These are phyloP conservation scores for Clavispora phyllophila DNA, from an alignment of 805 yeast species.

Conservation along the genomic window DNA sequence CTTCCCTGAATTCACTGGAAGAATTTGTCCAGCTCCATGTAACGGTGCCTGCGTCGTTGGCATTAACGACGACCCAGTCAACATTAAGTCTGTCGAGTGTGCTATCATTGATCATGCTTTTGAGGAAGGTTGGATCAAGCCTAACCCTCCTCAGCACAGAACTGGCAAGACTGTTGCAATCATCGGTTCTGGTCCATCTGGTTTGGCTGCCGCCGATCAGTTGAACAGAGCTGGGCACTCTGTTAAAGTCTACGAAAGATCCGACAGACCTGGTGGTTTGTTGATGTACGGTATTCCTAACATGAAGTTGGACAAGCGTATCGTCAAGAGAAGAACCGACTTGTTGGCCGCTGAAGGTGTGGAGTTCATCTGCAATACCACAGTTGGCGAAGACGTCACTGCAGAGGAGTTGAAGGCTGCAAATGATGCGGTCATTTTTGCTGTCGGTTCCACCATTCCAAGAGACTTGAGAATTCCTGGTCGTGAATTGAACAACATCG, in stretches of 20 bases:
- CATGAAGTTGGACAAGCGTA: constrained; percentile 92
- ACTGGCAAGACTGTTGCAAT: constrained; percentile 84
- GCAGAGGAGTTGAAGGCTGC: constrained; percentile 59
- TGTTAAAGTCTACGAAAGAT: constrained; percentile 89
- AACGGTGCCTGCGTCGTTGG: constrained; percentile 94
- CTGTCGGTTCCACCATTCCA: constrained; percentile 95
- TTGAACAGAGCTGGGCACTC: constrained; percentile 91
- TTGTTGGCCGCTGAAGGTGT: constrained; percentile 88
- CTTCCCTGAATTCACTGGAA: constrained; percentile 97
- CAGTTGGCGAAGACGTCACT: constrained; percentile 79
- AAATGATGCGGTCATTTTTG: constrained; percentile 81
- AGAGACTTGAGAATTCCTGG: constrained; percentile 94
- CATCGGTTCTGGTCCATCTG: constrained; percentile 97
- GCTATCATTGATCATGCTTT: constrained; percentile 95
- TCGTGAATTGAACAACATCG: constrained; percentile 82
- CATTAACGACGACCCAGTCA: constrained; percentile 91
- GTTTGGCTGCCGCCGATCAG: constrained; percentile 95
- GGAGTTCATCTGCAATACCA: constrained; percentile 66
- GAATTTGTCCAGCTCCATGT: constrained; percentile 99
- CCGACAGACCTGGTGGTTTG: constrained; percentile 95
- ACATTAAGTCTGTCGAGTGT: constrained; percentile 92
- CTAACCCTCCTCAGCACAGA: constrained; percentile 70
- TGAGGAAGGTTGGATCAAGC: constrained; percentile 94
- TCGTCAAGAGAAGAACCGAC: constrained; percentile 91
- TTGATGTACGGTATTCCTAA: constrained; percentile 99